A percentile compares a stretch with the other conserved stretches of the same genome.
phyloP scores from a whole-genome alignment of 2,329 filamentous ascomycete species.

The Exophiala viscosa region DNA sequence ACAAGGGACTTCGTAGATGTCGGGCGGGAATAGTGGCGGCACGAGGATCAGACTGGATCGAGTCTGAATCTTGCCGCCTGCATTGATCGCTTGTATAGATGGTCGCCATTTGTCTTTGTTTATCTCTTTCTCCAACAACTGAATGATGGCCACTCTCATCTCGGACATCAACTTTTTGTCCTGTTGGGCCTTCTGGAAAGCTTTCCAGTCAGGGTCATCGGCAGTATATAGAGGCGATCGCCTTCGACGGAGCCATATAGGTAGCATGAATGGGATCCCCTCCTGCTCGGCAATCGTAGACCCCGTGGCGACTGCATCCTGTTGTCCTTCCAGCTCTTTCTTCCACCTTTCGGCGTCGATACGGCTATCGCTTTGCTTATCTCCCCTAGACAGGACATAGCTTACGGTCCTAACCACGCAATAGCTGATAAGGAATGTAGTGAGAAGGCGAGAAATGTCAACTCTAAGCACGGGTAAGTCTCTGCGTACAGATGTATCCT shows the following conservation, averaged over 20 bases:
- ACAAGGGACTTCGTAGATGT: constrained; percentile 24
- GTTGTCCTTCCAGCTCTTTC: background rate
- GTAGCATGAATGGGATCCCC: constrained; percentile 19
- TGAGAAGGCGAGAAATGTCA: constrained; percentile 20
- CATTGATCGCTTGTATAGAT: constrained; percentile 2
- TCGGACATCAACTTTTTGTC: constrained; percentile 22
- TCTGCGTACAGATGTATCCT: background rate
- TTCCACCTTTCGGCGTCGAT: background rate
- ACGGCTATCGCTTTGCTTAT: background rate
- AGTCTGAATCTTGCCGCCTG: background rate
- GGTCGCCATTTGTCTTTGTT: background rate
- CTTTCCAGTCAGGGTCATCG: constrained; percentile 25
- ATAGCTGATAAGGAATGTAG: constrained; percentile 21
- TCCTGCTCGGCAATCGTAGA: background rate
- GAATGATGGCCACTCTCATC: constrained; percentile 12
- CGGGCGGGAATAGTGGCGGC: constrained; percentile 17
- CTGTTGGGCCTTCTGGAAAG: constrained; percentile 19
- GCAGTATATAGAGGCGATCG: constrained; percentile 9
- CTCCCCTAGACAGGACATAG: constrained; percentile 8
- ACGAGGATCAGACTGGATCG: constrained; percentile 15
- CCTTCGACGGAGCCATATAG: constrained; percentile 24
- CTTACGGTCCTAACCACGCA: constrained; percentile 17
- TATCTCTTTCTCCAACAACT: constrained; percentile 5
- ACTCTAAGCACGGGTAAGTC: constrained; percentile 10
- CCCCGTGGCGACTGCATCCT: background rate